Evolutionary conservation across 441 rosid species (phyloP).

Genomic region (Biscutella auriculata): DNA sequence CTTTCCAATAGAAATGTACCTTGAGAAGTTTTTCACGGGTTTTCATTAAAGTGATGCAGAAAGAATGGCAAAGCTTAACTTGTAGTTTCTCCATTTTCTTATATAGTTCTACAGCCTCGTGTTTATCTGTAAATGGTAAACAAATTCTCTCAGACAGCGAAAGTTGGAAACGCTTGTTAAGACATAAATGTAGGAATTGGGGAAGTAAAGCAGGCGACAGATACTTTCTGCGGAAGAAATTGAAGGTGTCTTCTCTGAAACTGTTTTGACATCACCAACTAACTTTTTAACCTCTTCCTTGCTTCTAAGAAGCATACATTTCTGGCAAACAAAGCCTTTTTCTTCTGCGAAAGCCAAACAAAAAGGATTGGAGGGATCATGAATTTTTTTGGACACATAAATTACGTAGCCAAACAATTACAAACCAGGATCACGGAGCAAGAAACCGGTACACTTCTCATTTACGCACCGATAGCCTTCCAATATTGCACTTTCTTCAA

Average conservation of each 20-base stretch:
- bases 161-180: too few species aligned
- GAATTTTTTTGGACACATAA: slow-evolving; percentile 2
- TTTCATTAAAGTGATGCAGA: slow-evolving; percentile 56
- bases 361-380: neutral
- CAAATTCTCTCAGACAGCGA: slow-evolving; percentile 12
- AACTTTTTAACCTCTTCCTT: slow-evolving; percentile 55
- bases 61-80: slow-evolving; percentile 58
- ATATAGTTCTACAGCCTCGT: slow-evolving; percentile 34
- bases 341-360: slow-evolving; percentile 39
- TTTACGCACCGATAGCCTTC: slow-evolving; percentile 85
- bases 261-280: slow-evolving; percentile 36
- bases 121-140: slow-evolving; percentile 41
- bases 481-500: slow-evolving; percentile 74
- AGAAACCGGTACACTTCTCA: slow-evolving; percentile 58
- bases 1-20: slow-evolving; percentile 30
- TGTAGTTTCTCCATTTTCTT: slow-evolving; percentile 62
- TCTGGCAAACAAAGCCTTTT: slow-evolving; percentile 71
- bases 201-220: slow-evolving; percentile 21
- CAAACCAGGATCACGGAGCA: slow-evolving; percentile 73
- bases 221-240: slow-evolving; percentile 41
- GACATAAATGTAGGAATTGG: neutral
- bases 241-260: slow-evolving; percentile 31
- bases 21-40: slow-evolving; percentile 72
- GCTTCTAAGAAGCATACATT: slow-evolving; percentile 51
- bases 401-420: neutral